Evolutionary conservation across 1,139 yeast species (phyloP).

Genomic region (Yamadazyma atmosphaerica): DNA sequence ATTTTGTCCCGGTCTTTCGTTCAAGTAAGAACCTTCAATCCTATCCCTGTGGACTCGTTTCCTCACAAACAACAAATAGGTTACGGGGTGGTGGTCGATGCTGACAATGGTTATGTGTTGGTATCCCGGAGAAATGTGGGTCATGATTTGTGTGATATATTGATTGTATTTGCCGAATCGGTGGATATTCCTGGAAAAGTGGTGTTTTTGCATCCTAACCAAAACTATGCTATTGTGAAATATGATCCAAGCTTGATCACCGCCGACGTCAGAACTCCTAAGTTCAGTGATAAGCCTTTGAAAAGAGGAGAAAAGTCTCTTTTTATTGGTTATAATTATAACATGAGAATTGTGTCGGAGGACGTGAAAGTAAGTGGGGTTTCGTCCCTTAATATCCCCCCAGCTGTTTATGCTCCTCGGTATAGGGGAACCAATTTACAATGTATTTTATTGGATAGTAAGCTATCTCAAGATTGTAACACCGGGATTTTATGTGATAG

Average conservation of each 20-base stretch:
- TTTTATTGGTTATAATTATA: conserved; percentile 78
- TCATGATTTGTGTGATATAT: conserved; percentile 79
- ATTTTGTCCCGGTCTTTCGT: conserved; percentile 58
- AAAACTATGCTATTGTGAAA: conserved; percentile 79
- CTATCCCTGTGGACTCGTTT: conserved; percentile 73
- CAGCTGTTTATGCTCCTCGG: conserved; percentile 68
- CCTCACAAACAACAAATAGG: conserved; percentile 62
- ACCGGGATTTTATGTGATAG: conserved; percentile 79
- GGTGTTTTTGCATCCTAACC: conserved; percentile 83
- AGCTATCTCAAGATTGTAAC: conserved; percentile 69
- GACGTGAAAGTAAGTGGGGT: conserved; percentile 78
- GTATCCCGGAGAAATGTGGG: conserved; percentile 81
- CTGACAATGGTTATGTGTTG: conserved; percentile 74
- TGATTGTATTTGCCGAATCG: conserved; percentile 82
- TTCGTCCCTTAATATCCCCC: conserved; percentile 71
- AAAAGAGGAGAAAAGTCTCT: conserved; percentile 73
- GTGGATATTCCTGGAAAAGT: conserved; percentile 79
- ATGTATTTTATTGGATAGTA: conserved; percentile 72
- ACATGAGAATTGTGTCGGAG: conserved; percentile 68
- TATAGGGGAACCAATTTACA: conserved; percentile 86
- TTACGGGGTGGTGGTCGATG: conserved; percentile 80
- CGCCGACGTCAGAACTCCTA: conserved; percentile 57
- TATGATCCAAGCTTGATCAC: conserved; percentile 68
- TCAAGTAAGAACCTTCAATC: conserved; percentile 62
- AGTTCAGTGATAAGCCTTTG: conserved; percentile 56